Percentiles rank a stretch among this genome's conserved stretches.
Evolutionary conservation across 306 rosid genomes (phyloP).

Genomic region (Begonia fuchsioides): DNA sequence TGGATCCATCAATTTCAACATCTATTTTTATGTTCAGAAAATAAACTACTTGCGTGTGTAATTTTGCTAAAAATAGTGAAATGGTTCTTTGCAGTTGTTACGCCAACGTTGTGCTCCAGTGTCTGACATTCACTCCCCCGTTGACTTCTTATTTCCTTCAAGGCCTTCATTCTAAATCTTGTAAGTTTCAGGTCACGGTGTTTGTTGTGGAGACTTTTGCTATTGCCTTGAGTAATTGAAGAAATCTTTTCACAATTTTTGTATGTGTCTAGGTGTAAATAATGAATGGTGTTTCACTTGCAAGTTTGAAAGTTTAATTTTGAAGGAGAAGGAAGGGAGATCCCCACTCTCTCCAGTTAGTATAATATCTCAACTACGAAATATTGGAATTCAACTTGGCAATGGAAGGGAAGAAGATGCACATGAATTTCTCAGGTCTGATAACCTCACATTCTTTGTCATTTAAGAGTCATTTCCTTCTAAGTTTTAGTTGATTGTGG

Average conservation of each 20-base stretch:
- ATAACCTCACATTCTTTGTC: background rate
- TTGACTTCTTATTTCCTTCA: slow-evolving; percentile 83
- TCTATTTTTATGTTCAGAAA: too few relatives aligned
- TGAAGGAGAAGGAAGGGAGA: slow-evolving; percentile 53
- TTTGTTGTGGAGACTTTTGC: slow-evolving; percentile 9
- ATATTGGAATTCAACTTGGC: slow-evolving; percentile 70
- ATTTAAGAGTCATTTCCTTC: too few relatives aligned
- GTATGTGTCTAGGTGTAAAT: slow-evolving; percentile 38
- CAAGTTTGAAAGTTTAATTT: slow-evolving; percentile 69
- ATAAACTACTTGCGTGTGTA: too few relatives aligned
- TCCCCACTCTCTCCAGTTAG: slow-evolving; percentile 58
- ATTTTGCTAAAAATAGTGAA: too few relatives aligned
- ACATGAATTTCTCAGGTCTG: slow-evolving; percentile 82
- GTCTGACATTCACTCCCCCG: slow-evolving; percentile 90
- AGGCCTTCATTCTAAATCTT: slow-evolving; percentile 66
- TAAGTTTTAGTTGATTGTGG: too few relatives aligned
- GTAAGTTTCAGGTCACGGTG: slow-evolving; percentile 29
- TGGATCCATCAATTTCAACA: too few relatives aligned
- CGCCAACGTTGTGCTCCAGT: slow-evolving; percentile 92
- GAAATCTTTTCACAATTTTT: slow-evolving; percentile 8
- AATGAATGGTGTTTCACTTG: slow-evolving; percentile 75
- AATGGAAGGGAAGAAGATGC: slow-evolving; percentile 97
- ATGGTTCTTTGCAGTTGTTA: slow-evolving; percentile 43
- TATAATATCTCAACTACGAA: slow-evolving; percentile 61
- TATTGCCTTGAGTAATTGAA: slow-evolving; percentile 9